Percentiles rank a stretch among this genome's conserved stretches.
Evolutionary conservation across 1,284 basidiomycete genomes (phyloP).

Genomic region (Tilletia indica): DNA sequence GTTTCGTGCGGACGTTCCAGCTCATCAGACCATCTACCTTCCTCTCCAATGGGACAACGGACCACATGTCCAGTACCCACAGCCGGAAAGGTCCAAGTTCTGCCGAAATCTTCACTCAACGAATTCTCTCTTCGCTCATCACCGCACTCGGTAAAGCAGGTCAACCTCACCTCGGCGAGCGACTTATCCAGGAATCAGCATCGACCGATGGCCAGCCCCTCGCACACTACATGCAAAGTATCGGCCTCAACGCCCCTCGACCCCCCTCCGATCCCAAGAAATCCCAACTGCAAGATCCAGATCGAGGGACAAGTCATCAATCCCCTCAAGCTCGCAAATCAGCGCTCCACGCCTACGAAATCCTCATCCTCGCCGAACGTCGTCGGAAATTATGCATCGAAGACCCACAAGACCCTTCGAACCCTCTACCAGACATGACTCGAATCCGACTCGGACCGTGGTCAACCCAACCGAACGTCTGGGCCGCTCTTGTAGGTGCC

Average conservation of each 20-base stretch:
- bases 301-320: too few species aligned
- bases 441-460: neutral
- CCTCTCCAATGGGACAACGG: neutral
- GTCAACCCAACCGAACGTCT: neutral
- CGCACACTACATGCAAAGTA: neutral
- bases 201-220: neutral
- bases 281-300: too few species aligned
- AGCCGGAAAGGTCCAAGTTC: too few species aligned
- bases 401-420: neutral
- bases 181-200: neutral
- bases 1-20: neutral
- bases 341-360: too few species aligned
- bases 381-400: too few species aligned
- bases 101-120: neutral
- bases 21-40: neutral
- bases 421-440: neutral
- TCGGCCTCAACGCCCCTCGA: neutral
- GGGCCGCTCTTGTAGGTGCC: neutral
- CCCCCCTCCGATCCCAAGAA: neutral
- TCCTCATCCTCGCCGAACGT: too few species aligned
- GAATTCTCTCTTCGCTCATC: neutral
- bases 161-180: neutral
- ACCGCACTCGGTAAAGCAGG: conserved; percentile 10
- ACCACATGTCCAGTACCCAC: too few species aligned
- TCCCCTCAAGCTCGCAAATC: too few species aligned